phyloP scores from a whole-genome alignment of 345 rosid species.

The Psidium guajava region DNA sequence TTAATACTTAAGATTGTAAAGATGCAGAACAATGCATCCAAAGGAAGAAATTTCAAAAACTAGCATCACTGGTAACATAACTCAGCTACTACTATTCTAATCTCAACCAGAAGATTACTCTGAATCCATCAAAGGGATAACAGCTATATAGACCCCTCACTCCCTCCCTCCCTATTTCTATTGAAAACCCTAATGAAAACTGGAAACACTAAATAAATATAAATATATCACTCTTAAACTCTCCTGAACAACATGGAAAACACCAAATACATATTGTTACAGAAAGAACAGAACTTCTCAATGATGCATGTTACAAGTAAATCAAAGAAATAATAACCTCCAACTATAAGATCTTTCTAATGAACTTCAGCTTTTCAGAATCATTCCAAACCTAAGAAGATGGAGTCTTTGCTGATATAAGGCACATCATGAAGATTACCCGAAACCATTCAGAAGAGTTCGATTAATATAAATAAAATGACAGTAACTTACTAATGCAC shows the following conservation, averaged over 20 bases:
- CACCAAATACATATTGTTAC: not conserved
- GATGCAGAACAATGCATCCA: not conserved
- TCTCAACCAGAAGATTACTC: not conserved
- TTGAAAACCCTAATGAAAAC: not conserved
- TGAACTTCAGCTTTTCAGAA: not conserved
- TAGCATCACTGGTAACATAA: not conserved
- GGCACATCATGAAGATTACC: not conserved
- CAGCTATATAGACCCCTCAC: not conserved
- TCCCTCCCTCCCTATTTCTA: not conserved
- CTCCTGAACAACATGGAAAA: not conserved
- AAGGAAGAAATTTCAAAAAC: not conserved
- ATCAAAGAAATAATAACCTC: not conserved
- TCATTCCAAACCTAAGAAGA: not conserved
- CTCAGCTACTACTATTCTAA: not conserved
- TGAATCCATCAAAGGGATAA: not conserved
- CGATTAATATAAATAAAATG: slow-evolving; percentile 2
- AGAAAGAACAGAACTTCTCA: not conserved
- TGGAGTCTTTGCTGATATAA: not conserved
- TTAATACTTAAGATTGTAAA: slow-evolving; percentile 1
- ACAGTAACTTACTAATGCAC: slow-evolving; percentile 56
- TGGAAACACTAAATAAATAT: not conserved
- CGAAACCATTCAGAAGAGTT: not conserved
- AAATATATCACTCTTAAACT: not conserved
- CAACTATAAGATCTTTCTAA: not conserved
- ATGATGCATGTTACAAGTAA: not conserved